Conservation (phyloP, 495 filamentous ascomycete genomes). For the Penicillium verhagenii region DNA sequence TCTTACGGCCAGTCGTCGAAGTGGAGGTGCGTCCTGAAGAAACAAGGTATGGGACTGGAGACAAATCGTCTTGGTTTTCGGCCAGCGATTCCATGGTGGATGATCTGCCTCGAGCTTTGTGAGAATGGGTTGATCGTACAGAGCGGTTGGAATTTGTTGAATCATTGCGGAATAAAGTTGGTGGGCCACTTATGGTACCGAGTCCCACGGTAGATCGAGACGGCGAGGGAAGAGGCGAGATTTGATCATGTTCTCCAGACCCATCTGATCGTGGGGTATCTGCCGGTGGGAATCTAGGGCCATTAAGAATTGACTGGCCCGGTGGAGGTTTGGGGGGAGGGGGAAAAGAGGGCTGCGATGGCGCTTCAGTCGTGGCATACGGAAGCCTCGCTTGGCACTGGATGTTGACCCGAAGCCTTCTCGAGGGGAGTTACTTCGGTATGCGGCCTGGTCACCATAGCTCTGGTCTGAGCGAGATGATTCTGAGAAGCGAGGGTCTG, state of each 20-base stretch:
- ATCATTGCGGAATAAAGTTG: conserved; percentile 56
- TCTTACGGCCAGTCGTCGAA: conserved; percentile 80
- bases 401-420: conserved; percentile 38
- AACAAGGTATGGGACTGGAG: conserved; percentile 54
- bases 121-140: conserved; percentile 66
- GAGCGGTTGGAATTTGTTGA: conserved; percentile 68
- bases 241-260: conserved; percentile 34
- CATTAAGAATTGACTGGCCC: conserved; percentile 22
- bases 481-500: conserved; percentile 75
- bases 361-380: conserved; percentile 76
- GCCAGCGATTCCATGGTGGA: conserved; percentile 80
- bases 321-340: conserved; percentile 64
- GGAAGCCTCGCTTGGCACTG: conserved; percentile 68
- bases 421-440: conserved; percentile 26
- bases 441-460: conserved; percentile 68
- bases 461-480: conserved; percentile 90
- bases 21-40: conserved; percentile 72
- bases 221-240: conserved; percentile 57
- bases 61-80: conserved; percentile 55
- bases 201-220: conserved; percentile 51
- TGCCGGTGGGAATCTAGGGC: conserved; percentile 21
- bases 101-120: conserved; percentile 68
- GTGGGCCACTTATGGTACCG: conserved; percentile 31
- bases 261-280: conserved; percentile 27
- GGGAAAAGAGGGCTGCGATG: conserved; percentile 84